Evolutionary conservation across 2,329 filamentous ascomycete species (phyloP).

Genomic region (Lasiodiplodia gonubiensis): DNA sequence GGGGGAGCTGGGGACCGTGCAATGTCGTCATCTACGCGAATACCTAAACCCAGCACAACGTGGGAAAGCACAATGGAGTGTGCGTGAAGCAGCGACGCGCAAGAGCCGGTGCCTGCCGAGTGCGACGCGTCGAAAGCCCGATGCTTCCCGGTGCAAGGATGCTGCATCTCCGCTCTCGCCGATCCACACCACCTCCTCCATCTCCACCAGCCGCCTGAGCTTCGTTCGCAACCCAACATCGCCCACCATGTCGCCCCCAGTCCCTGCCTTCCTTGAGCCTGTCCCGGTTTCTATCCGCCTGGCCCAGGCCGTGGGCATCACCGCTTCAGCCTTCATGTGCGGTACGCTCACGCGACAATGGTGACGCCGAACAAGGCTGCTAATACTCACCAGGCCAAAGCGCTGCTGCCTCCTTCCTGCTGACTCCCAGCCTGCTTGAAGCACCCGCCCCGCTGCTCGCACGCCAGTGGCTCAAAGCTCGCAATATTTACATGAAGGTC

Average conservation of each 20-base stretch:
- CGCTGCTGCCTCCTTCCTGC: conserved; percentile 48
- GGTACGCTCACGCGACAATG: conserved; percentile 38
- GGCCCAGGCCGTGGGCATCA: conserved; percentile 59
- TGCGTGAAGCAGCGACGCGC: background rate
- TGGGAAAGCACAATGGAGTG: background rate
- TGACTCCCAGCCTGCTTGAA: conserved; percentile 61
- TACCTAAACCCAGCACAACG: background rate
- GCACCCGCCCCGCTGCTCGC: conserved; percentile 62
- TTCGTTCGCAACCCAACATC: background rate
- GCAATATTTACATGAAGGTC: conserved; percentile 45
- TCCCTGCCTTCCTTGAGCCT: conserved; percentile 31
- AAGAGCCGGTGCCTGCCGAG: conserved; percentile 8
- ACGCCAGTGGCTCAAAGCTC: conserved; percentile 59
- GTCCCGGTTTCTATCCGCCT: conserved; percentile 48
- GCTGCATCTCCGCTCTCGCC: background rate
- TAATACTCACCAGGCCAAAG: conserved; percentile 40
- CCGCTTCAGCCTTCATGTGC: conserved; percentile 55
- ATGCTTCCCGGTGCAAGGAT: conserved; percentile 4
- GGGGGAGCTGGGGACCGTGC: background rate
- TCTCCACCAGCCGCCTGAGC: too few relatives aligned
- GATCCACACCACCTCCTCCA: background rate
- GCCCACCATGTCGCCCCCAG: conserved; percentile 15
- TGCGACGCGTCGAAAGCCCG: background rate
- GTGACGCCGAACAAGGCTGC: too few relatives aligned
- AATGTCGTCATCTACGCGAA: conserved; percentile 8